Evolutionary conservation across 768 basidiomycete genomes (phyloP).

Genomic region (Hygrophoropsis aurantiaca): DNA sequence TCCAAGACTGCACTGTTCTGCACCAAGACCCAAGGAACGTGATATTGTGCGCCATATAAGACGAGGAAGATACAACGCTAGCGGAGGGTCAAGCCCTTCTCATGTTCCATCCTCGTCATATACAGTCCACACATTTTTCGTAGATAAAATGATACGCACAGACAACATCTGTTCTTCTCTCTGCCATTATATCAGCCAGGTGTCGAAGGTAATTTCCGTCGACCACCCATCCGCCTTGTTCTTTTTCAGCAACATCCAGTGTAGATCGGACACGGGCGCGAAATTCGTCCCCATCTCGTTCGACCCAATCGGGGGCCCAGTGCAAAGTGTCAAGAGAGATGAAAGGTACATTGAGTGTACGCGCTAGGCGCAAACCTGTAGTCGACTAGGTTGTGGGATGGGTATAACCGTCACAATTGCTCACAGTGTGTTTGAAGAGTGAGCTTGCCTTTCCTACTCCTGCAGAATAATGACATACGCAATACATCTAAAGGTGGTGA

Average conservation of each 20-base stretch:
- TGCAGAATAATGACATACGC: slow-evolving; percentile 10
- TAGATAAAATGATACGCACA: slow-evolving; percentile 39
- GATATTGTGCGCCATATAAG: slow-evolving; percentile 52
- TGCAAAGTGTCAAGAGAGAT: slow-evolving; percentile 47
- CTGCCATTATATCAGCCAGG: slow-evolving; percentile 33
- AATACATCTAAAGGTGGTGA: neutral
- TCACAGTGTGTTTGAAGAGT: neutral
- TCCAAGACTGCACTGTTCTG: slow-evolving; percentile 45
- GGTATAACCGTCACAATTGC: neutral
- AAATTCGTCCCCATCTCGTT: slow-evolving; percentile 27
- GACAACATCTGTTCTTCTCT: slow-evolving; percentile 49
- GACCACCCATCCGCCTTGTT: slow-evolving; percentile 47
- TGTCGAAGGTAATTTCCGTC: slow-evolving; percentile 45
- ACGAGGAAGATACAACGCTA: slow-evolving; percentile 61
- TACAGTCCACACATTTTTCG: no score
- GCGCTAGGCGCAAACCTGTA: slow-evolving; percentile 41
- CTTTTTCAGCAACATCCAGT: slow-evolving; percentile 9
- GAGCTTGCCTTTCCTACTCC: slow-evolving; percentile 41
- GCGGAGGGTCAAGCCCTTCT: slow-evolving; percentile 68
- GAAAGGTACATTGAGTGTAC: slow-evolving; percentile 42
- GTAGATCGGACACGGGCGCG: slow-evolving; percentile 14
- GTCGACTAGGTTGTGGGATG: slow-evolving; percentile 39
- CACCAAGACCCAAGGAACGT: slow-evolving; percentile 37
- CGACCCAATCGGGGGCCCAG: slow-evolving; percentile 52
- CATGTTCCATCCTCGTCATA: neutral